Conservation (phyloP, 257 asterid genomes). For the Nicotiana noctiflora region DNA sequence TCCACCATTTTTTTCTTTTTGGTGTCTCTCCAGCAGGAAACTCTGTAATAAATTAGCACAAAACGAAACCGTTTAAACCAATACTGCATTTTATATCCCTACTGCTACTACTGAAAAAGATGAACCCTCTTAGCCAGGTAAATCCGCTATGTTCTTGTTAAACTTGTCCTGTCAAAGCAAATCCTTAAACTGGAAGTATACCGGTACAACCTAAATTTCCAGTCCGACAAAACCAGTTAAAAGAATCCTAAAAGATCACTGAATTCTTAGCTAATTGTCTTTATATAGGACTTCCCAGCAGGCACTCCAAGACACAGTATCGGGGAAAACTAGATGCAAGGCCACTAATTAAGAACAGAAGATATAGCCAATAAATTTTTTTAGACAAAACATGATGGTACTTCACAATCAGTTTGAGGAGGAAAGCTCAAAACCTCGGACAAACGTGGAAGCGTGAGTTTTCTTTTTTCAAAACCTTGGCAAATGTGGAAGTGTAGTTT, state of each 20-base stretch:
- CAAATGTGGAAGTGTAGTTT: neutral
- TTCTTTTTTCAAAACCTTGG: neutral
- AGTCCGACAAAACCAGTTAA: neutral
- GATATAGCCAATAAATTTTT: neutral
- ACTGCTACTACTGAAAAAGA: neutral
- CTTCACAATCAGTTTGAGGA: neutral
- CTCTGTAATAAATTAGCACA: constrained; percentile 1
- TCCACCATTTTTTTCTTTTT: constrained; percentile 9
- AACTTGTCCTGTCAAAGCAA: neutral
- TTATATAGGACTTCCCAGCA: no score
- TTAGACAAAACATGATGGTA: neutral
- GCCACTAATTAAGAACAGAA: neutral
- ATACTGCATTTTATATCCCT: neutral
- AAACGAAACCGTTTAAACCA: neutral
- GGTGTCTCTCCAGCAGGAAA: neutral
- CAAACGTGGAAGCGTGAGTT: neutral
- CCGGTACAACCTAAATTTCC: neutral
- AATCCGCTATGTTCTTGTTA: neutral
- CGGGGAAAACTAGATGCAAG: no score
- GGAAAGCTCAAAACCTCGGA: neutral
- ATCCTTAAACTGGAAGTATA: neutral
- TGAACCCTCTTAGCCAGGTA: neutral
- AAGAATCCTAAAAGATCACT: no score
- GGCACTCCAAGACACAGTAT: no score
- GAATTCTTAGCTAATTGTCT: no score